phyloP scores from a whole-genome alignment of 1,284 basidiomycete species.

The Boletus mariae region DNA sequence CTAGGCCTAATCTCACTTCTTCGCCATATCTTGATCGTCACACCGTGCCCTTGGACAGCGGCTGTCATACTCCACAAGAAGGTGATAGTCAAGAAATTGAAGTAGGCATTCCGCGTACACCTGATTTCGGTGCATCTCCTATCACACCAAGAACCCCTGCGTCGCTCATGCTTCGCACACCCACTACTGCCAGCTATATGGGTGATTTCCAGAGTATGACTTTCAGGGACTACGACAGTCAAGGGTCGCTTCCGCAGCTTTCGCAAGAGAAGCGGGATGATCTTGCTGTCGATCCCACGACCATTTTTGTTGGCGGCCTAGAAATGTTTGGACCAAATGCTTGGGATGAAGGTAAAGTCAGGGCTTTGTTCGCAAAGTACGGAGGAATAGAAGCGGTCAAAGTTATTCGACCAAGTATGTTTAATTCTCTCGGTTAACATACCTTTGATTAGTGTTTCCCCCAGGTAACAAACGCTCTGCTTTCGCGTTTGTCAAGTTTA shows the following conservation, averaged over 20 bases:
- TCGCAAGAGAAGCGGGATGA: constrained; percentile 21
- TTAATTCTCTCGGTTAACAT: neutral
- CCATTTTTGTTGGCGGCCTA: constrained; percentile 73
- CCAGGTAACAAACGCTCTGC: constrained; percentile 59
- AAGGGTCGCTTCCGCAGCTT: constrained; percentile 17
- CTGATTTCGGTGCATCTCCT: constrained; percentile 45
- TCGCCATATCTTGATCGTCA: constrained; percentile 15
- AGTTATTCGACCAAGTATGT: constrained; percentile 59
- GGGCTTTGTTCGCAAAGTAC: constrained; percentile 55
- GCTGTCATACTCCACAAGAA: constrained; percentile 8
- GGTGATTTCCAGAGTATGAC: constrained; percentile 32
- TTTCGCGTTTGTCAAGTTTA: constrained; percentile 73
- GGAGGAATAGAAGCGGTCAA: constrained; percentile 62
- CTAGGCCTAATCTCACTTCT: constrained; percentile 6
- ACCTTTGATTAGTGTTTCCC: constrained; percentile 5
- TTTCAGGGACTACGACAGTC: constrained; percentile 24
- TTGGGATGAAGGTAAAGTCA: constrained; percentile 66
- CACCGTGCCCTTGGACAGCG: constrained; percentile 12
- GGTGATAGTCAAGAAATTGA: constrained; percentile 35
- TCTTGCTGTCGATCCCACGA: constrained; percentile 55
- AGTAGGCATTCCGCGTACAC: constrained; percentile 41
- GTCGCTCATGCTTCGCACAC: constrained; percentile 45
- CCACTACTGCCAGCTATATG: constrained; percentile 35
- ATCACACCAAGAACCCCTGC: constrained; percentile 49
- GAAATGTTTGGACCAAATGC: constrained; percentile 56